Percentiles rank a stretch among this genome's conserved stretches.
These are phyloP conservation scores for Arthrobotrys megalospora DNA, from an alignment of 2,329 filamentous ascomycete genomes.

Conservation along the genomic window DNA sequence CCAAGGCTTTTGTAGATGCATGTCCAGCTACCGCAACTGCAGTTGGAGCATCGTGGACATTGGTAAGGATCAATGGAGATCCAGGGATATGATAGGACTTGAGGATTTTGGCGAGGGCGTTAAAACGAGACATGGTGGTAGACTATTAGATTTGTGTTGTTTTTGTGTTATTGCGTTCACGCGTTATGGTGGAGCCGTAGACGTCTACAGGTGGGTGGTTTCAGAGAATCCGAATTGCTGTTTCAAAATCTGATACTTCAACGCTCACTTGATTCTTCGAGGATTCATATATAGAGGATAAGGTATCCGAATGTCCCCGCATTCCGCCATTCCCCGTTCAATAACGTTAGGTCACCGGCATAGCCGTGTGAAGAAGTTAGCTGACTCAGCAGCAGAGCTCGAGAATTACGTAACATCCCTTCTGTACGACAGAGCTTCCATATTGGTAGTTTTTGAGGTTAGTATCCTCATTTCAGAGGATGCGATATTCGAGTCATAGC, in stretches of 20 bases:
- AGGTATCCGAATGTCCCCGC: neutral
- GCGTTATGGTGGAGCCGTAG: neutral
- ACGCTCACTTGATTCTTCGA: neutral
- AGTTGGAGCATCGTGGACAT: slow-evolving; percentile 73
- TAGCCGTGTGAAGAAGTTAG: neutral
- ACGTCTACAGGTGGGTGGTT: neutral
- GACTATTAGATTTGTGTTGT: slow-evolving; percentile 21
- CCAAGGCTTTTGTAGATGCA: slow-evolving; percentile 70
- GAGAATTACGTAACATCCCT: neutral
- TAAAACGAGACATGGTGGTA: slow-evolving; percentile 28
- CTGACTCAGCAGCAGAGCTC: slow-evolving; percentile 19
- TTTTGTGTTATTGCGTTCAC: slow-evolving; percentile 26
- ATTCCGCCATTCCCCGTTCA: slow-evolving; percentile 10
- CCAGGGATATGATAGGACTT: slow-evolving; percentile 71
- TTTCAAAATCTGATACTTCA: neutral
- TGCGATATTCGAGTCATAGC: too few relatives aligned
- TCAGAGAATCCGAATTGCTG: slow-evolving; percentile 7
- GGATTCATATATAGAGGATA: neutral
- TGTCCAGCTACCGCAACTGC: slow-evolving; percentile 69
- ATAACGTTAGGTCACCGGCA: slow-evolving; percentile 40
- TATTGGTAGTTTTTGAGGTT: too few relatives aligned
- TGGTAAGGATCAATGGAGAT: slow-evolving; percentile 72
- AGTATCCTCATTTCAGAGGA: too few relatives aligned
- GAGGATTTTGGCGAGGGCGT: slow-evolving; percentile 65
- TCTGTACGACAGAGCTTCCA: neutral